Evolutionary conservation across 2,329 filamentous ascomycete species (phyloP).

Genomic region (Scedosporium minutisporum): DNA sequence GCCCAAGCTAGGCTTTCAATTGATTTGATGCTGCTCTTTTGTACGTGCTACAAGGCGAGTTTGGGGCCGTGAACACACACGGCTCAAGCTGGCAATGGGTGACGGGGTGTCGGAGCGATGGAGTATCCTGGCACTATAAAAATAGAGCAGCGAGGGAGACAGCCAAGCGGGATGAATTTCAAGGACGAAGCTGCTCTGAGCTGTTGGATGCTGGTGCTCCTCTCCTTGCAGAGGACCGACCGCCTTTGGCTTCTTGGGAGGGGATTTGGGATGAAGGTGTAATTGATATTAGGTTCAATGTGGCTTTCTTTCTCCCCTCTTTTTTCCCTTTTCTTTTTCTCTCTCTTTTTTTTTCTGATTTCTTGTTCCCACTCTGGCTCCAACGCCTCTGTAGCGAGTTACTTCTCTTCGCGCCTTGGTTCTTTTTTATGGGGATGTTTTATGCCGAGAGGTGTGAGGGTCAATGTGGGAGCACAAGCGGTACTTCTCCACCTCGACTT

Average conservation of each 20-base stretch:
- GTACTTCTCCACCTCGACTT: neutral
- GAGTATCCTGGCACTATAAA: neutral
- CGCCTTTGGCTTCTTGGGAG: too few relatives aligned
- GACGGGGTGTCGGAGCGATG: neutral
- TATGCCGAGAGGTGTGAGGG: neutral
- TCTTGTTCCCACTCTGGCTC: neutral
- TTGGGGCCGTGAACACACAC: neutral
- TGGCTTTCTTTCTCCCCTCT: neutral
- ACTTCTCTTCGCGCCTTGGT: neutral
- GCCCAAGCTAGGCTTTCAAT: neutral
- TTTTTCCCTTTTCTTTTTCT: neutral
- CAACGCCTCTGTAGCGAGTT: neutral
- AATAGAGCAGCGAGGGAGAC: neutral
- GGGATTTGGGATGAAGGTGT: neutral
- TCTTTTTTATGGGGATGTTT: neutral
- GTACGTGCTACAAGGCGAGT: neutral
- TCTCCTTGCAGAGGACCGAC: too few relatives aligned
- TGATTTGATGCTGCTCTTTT: neutral
- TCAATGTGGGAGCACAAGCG: neutral
- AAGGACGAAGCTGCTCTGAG: neutral
- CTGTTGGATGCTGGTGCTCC: too few relatives aligned
- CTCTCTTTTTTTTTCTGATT: neutral
- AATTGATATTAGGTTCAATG: neutral
- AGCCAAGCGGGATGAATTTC: neutral
- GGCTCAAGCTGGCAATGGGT: neutral